phyloP scores from a whole-genome alignment of 495 filamentous ascomycete species.

The Xylaria bambusicola region DNA sequence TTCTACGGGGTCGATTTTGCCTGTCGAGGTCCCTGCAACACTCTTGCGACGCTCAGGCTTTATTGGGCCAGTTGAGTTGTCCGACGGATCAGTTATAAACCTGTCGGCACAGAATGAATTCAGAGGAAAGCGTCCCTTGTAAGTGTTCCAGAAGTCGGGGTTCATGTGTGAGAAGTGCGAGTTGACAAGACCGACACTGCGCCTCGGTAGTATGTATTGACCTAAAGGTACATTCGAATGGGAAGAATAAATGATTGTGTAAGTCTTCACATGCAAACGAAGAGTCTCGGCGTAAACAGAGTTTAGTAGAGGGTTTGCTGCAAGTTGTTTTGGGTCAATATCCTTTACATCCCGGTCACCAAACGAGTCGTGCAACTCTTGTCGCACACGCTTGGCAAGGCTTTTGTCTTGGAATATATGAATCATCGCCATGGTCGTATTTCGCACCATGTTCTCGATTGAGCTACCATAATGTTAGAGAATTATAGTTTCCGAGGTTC shows the following conservation, averaged over 20 bases:
- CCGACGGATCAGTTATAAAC: conserved; percentile 25
- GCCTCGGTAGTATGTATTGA: conserved; percentile 10
- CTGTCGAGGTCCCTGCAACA: neutral
- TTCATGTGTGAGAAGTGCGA: conserved; percentile 22
- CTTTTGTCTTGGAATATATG: conserved; percentile 14
- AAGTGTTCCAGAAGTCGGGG: conserved; percentile 28
- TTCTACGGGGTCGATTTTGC: neutral
- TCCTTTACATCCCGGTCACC: neutral
- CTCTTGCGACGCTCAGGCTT: neutral
- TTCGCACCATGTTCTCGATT: conserved; percentile 8
- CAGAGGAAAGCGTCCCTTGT: conserved; percentile 17
- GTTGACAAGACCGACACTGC: conserved; percentile 14
- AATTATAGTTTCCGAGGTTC: no score
- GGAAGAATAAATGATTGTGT: conserved; percentile 9
- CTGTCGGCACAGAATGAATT: conserved; percentile 32
- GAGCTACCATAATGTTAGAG: neutral
- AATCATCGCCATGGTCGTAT: neutral
- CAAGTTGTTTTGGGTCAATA: conserved; percentile 20
- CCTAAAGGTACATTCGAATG: conserved; percentile 9
- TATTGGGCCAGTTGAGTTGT: conserved; percentile 25
- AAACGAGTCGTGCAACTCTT: neutral
- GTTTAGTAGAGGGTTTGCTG: conserved; percentile 24
- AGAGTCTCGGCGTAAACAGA: conserved; percentile 36
- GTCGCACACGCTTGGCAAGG: conserved; percentile 12
- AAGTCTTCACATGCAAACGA: conserved; percentile 26